Conservation (phyloP, 176 grass and related monocot genomes). For the Saccharum spontaneum region DNA sequence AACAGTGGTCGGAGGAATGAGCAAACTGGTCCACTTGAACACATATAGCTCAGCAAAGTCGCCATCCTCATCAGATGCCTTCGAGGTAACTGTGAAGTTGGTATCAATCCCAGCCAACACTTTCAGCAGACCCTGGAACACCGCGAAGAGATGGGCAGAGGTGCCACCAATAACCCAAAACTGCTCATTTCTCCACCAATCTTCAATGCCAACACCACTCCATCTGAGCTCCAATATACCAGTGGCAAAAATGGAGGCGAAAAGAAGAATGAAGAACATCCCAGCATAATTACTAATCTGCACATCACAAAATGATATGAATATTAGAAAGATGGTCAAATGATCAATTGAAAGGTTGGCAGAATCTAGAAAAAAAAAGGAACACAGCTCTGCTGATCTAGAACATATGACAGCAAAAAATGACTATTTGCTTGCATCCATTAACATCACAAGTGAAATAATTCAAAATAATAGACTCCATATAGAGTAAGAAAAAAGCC, state of each 20-base stretch:
- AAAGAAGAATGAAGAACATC: constrained; percentile 91
- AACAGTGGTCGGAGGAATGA: constrained; percentile 86
- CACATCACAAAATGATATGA: constrained; percentile 29
- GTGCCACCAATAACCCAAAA: constrained; percentile 97
- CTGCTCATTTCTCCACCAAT: constrained; percentile 96
- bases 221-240: constrained; percentile 88
- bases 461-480: not conserved
- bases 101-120: constrained; percentile 86
- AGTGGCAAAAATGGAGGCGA: constrained; percentile 74
- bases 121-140: constrained; percentile 93
- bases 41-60: constrained; percentile 90
- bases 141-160: constrained; percentile 85
- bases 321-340: constrained; percentile 8
- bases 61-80: constrained; percentile 85
- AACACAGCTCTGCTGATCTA: not conserved
- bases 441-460: not conserved
- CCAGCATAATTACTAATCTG: constrained; percentile 97
- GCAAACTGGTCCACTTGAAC: constrained; percentile 93
- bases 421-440: not conserved
- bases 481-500: not conserved
- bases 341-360: not conserved
- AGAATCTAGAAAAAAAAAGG: constrained; percentile 6
- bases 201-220: constrained; percentile 93
- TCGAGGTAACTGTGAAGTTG: constrained; percentile 96
- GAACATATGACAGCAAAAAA: not conserved